A percentile compares a stretch with the other conserved stretches of the same genome.
These are phyloP conservation scores for Acanthamoeba divionensis DNA, from an alignment of 208 protist genomes.

Conservation along the genomic window DNA sequence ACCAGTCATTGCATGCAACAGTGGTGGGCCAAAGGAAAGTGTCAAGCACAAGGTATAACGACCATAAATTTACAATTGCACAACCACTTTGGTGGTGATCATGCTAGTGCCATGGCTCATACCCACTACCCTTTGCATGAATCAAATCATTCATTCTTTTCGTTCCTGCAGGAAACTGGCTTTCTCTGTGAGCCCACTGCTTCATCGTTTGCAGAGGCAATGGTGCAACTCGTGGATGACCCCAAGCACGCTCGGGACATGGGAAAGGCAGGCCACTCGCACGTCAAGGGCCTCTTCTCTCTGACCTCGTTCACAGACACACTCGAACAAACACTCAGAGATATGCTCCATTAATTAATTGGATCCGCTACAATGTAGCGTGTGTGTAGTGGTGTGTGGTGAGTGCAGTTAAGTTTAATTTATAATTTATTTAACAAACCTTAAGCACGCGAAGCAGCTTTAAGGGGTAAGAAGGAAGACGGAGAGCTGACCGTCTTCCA, in stretches of 20 bases:
- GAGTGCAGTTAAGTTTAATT: no score
- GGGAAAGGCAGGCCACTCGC: background rate
- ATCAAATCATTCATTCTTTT: background rate
- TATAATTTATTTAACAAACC: no score
- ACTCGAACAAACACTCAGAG: background rate
- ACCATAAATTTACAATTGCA: no score
- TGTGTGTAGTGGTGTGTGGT: no score
- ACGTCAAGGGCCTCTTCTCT: background rate
- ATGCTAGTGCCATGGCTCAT: background rate
- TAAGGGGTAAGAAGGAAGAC: conserved; percentile 50
- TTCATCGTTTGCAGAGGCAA: background rate
- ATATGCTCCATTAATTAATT: background rate
- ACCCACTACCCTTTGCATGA: background rate
- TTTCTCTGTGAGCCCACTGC: background rate
- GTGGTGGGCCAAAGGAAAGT: conserved; percentile 91
- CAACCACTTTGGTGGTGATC: background rate
- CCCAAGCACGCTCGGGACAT: background rate
- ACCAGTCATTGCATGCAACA: conserved; percentile 88
- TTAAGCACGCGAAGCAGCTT: no score
- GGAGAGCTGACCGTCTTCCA: conserved; percentile 67
- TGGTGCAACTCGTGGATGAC: background rate
- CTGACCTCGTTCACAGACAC: background rate
- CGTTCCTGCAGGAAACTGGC: background rate
- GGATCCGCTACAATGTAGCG: no score
- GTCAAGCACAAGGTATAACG: conserved; percentile 71